phyloP scores from a whole-genome alignment of 768 basidiomycete genomes.

The Hygrocybe coccinea region DNA sequence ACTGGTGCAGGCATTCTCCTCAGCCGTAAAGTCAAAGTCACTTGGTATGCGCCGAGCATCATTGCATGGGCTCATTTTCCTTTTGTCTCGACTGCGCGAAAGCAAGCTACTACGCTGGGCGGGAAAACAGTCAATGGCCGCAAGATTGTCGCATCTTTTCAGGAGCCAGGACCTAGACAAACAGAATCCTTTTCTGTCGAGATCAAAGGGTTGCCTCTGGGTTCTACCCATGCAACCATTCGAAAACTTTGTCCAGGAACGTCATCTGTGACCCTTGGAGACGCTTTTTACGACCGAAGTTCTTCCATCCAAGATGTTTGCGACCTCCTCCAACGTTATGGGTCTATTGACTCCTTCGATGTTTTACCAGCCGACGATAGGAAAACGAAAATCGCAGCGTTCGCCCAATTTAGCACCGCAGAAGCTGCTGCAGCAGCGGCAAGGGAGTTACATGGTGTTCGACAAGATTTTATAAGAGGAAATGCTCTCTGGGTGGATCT shows the following conservation, averaged over 20 bases:
- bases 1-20: slow-evolving; percentile 10
- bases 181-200: slow-evolving; percentile 41
- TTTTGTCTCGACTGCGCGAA: slow-evolving; percentile 39
- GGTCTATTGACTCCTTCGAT: slow-evolving; percentile 39
- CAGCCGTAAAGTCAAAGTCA: slow-evolving; percentile 35
- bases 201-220: slow-evolving; percentile 39
- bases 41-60: slow-evolving; percentile 41
- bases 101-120: slow-evolving; percentile 37
- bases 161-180: slow-evolving; percentile 26
- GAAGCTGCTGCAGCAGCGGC: slow-evolving; percentile 31
- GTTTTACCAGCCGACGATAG: slow-evolving; percentile 27
- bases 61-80: slow-evolving; percentile 46
- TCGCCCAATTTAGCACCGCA: slow-evolving; percentile 37
- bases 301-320: slow-evolving; percentile 32
- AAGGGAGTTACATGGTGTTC: slow-evolving; percentile 22
- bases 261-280: slow-evolving; percentile 23
- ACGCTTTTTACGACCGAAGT: slow-evolving; percentile 29
- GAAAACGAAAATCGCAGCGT: slow-evolving; percentile 35
- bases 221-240: slow-evolving; percentile 31
- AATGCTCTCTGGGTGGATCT: slow-evolving; percentile 36
- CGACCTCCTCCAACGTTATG: slow-evolving; percentile 30
- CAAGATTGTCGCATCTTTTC: slow-evolving; percentile 37
- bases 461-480: slow-evolving; percentile 35
- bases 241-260: slow-evolving; percentile 29
- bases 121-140: slow-evolving; percentile 36